Percentiles rank a stretch among this genome's conserved stretches.
These are phyloP conservation scores for Quercus lobata DNA, from an alignment of 331 rosid genomes.

Conservation along the genomic window DNA sequence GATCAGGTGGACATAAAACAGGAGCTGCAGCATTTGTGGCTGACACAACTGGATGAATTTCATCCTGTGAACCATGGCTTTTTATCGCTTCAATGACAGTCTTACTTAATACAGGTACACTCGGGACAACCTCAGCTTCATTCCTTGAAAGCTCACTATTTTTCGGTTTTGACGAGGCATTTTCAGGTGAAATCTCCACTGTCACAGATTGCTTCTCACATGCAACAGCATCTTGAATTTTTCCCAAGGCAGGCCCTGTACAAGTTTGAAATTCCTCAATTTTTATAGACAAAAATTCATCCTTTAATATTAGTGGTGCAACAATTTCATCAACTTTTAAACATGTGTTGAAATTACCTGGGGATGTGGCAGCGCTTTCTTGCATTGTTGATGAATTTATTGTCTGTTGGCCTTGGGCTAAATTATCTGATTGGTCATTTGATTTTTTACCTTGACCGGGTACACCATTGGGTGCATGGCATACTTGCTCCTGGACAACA, in stretches of 20 bases:
- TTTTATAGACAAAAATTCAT: not conserved
- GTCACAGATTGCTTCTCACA: conserved; percentile 27
- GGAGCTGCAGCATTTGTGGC: conserved; percentile 29
- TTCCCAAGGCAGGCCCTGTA: conserved; percentile 53
- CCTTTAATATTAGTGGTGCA: not conserved
- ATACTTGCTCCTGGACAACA: conserved; percentile 36
- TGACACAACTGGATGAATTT: conserved; percentile 29
- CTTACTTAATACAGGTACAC: conserved; percentile 23
- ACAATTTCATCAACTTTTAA: conserved; percentile 1
- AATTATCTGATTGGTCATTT: conserved; percentile 28
- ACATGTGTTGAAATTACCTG: conserved; percentile 35
- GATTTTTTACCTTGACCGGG: conserved; percentile 32
- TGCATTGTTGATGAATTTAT: conserved; percentile 29
- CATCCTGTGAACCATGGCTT: conserved; percentile 30
- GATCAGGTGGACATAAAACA: conserved; percentile 33
- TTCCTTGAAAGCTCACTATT: conserved; percentile 26
- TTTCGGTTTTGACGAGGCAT: conserved; percentile 22
- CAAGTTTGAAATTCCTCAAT: conserved; percentile 18
- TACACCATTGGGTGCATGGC: conserved; percentile 28
- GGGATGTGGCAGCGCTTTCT: conserved; percentile 29
- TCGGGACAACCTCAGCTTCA: conserved; percentile 22
- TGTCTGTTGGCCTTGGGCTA: conserved; percentile 35
- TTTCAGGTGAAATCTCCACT: conserved; percentile 30
- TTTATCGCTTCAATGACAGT: conserved; percentile 29
- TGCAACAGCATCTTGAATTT: conserved; percentile 33